These are phyloP conservation scores for Aspergillus campestris DNA, from an alignment of 495 filamentous ascomycete genomes.

Conservation along the genomic window DNA sequence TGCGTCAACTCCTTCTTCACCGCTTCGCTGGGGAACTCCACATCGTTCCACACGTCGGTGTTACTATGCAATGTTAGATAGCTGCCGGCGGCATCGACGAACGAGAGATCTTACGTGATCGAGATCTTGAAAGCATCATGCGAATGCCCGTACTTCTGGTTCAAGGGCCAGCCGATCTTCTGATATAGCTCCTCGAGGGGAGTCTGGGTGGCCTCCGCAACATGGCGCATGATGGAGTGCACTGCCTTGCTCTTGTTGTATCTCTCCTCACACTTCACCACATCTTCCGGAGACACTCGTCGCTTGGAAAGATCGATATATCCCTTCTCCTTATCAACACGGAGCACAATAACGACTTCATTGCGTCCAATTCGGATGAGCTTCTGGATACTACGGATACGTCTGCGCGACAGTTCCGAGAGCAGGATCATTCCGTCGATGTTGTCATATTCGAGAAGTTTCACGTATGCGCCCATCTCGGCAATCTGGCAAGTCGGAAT, in stretches of 20 bases:
- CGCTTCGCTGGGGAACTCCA: constrained; percentile 77
- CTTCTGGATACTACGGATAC: constrained; percentile 98
- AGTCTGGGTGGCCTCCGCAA: constrained; percentile 90
- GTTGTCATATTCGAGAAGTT: constrained; percentile 98
- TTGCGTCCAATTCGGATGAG: constrained; percentile 95
- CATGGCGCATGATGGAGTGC: constrained; percentile 94
- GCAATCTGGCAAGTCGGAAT: constrained; percentile 60
- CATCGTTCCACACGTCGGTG: constrained; percentile 89
- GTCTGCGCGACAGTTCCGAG: constrained; percentile 88
- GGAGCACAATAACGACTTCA: constrained; percentile 93
- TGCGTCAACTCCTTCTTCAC: constrained; percentile 79
- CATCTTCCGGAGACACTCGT: constrained; percentile 93
- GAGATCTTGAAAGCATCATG: constrained; percentile 98
- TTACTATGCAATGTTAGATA: constrained; percentile 48
- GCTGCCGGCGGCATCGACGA: not conserved
- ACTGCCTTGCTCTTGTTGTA: constrained; percentile 99
- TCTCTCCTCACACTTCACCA: constrained; percentile 94
- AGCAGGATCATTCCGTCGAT: constrained; percentile 99
- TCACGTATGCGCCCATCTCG: constrained; percentile 99
- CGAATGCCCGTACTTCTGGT: constrained; percentile 94
- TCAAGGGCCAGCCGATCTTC: constrained; percentile 91
- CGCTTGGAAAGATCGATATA: constrained; percentile 99
- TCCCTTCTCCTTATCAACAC: constrained; percentile 98
- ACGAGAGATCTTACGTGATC: constrained; percentile 66
- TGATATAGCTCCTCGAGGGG: constrained; percentile 91